A percentile compares a stretch with the other conserved stretches of the same genome.
phyloP scores from a whole-genome alignment of 495 filamentous ascomycete genomes.

The Astrothelium subdiscretum region DNA sequence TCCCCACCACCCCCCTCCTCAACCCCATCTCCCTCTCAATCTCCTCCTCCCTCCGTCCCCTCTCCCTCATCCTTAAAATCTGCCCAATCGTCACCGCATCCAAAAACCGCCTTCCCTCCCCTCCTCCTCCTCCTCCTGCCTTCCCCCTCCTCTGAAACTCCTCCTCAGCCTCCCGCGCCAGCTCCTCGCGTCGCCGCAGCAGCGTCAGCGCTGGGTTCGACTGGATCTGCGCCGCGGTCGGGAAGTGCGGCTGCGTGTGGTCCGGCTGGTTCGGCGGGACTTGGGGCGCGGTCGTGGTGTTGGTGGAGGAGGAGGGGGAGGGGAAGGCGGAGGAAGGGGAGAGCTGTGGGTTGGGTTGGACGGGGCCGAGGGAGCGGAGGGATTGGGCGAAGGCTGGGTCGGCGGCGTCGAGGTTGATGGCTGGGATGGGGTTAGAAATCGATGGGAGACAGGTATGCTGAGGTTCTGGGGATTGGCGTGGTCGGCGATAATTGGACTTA shows the following conservation, averaged over 20 bases:
- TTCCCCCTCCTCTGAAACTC: constrained; percentile 40
- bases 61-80: constrained; percentile 49
- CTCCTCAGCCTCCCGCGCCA: constrained; percentile 47
- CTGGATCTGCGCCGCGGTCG: constrained; percentile 32
- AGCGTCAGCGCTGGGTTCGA: constrained; percentile 43
- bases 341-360: constrained; percentile 47
- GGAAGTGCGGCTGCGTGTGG: constrained; percentile 24
- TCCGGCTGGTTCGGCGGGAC: constrained; percentile 6
- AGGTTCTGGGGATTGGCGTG: constrained; percentile 1
- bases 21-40: constrained; percentile 52
- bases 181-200: constrained; percentile 40
- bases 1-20: constrained; percentile 43
- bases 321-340: constrained; percentile 44
- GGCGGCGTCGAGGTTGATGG: constrained; percentile 54
- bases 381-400: constrained; percentile 53
- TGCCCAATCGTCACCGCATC: constrained; percentile 51
- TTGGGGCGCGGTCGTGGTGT: constrained; percentile 12
- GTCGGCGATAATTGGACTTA: constrained; percentile 9
- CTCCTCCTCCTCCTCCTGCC: too few species aligned
- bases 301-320: constrained; percentile 12
- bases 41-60: constrained; percentile 35
- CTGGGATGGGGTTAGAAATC: constrained; percentile 25
- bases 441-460: constrained; percentile 8
- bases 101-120: constrained; percentile 43
- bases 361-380: constrained; percentile 52